phyloP scores from a whole-genome alignment of 2,329 filamentous ascomycete species.

The Trichoderma sp. region DNA sequence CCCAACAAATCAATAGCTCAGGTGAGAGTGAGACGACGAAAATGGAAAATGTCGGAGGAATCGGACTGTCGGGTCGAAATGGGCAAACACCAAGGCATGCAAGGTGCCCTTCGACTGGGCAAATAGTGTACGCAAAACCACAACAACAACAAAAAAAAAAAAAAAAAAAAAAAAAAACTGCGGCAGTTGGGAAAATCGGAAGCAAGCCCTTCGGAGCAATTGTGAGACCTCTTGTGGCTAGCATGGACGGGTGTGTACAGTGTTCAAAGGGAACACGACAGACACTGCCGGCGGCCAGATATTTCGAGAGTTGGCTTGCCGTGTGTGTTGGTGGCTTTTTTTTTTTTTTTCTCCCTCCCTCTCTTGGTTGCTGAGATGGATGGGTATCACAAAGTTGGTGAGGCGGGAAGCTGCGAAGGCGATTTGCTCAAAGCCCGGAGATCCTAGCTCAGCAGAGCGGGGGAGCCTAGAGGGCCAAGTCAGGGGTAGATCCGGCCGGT shows the following conservation, averaged over 20 bases:
- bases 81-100: not conserved
- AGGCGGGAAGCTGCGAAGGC: not conserved
- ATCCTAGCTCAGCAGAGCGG: not conserved
- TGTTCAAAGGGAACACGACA: not conserved
- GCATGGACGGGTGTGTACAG: not conserved
- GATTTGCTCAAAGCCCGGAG: not conserved
- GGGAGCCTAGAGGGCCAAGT: not conserved
- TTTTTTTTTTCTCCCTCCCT: too few species aligned
- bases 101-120: not conserved
- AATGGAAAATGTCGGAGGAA: not conserved
- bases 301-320: not conserved
- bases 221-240: not conserved
- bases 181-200: not conserved
- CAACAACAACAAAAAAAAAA: too few species aligned
- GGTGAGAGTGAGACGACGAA: not conserved
- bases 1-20: slow-evolving; percentile 14
- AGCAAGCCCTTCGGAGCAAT: not conserved
- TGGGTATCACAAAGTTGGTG: not conserved
- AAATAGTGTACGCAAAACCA: too few species aligned
- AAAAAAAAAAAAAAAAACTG: too few species aligned
- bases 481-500: slow-evolving; percentile 10
- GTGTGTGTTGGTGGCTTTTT: not conserved
- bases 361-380: too few species aligned
- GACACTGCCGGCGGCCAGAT: not conserved
- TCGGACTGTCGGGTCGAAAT: not conserved